Conservation (phyloP, 2,329 filamentous ascomycete genomes). For the Cytospora chrysosperma region DNA sequence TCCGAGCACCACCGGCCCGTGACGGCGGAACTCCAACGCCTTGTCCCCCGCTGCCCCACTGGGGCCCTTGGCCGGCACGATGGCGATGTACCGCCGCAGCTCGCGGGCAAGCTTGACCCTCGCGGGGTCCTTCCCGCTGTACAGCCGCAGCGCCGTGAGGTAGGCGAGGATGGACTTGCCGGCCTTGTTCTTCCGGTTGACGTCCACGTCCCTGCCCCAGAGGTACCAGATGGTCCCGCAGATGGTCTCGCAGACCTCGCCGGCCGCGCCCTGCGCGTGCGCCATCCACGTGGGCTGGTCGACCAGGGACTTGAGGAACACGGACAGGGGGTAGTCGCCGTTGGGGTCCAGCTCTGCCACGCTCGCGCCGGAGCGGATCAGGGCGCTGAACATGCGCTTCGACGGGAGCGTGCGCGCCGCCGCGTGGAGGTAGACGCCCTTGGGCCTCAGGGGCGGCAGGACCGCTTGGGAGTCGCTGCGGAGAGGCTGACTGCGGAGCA, state of each 20-base stretch:
- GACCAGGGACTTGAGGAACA: conserved; percentile 10
- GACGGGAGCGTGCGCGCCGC: conserved; percentile 2
- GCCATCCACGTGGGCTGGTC: conserved; percentile 2
- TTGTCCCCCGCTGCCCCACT: not conserved
- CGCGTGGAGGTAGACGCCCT: conserved; percentile 14
- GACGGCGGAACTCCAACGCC: conserved; percentile 3
- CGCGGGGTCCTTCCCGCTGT: not conserved
- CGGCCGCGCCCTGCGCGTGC: not conserved
- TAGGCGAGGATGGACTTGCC: conserved; percentile 16
- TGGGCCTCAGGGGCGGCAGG: not conserved
- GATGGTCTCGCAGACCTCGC: not conserved
- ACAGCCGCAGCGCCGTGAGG: conserved; percentile 1
- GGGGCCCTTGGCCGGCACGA: conserved; percentile 1
- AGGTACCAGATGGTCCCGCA: conserved; percentile 14
- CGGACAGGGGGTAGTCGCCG: conserved; percentile 9
- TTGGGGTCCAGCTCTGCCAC: conserved; percentile 12
- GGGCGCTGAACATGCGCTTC: conserved; percentile 8
- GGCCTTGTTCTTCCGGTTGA: conserved; percentile 10
- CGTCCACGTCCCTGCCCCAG: conserved; percentile 15
- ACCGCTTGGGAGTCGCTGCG: not conserved
- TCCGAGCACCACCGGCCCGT: not conserved
- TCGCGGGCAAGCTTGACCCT: not conserved
- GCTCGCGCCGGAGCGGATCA: conserved; percentile 11
- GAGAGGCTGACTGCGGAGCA: conserved; percentile 4
- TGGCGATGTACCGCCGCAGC: not conserved